Conservation (phyloP, 2,329 filamentous ascomycete genomes). For the Neonectria punicea region DNA sequence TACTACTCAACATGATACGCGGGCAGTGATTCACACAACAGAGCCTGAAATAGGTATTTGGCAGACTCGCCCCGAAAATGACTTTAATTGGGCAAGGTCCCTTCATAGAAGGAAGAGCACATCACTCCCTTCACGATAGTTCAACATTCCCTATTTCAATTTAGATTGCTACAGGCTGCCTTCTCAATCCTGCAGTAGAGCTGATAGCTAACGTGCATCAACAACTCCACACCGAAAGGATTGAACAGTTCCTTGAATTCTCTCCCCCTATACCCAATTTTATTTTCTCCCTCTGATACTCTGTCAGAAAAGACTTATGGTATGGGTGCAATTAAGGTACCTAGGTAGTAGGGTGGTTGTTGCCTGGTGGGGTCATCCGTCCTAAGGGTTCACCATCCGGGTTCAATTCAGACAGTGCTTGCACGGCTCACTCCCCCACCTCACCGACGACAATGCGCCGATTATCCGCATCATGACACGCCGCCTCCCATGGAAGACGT, state of each 20-base stretch:
- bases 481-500: slow-evolving; percentile 62
- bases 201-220: not conserved
- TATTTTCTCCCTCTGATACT: not conserved
- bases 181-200: not conserved
- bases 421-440: slow-evolving; percentile 1
- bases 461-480: slow-evolving; percentile 56
- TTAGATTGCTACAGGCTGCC: not conserved
- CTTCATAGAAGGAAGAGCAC: not conserved
- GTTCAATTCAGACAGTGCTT: not conserved
- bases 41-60: too few species aligned
- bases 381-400: not conserved
- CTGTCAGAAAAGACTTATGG: not conserved
- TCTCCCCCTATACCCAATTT: not conserved
- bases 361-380: not conserved
- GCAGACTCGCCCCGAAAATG: not conserved
- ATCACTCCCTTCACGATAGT: not conserved
- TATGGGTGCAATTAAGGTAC: not conserved
- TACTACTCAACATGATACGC: too few species aligned
- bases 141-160: not conserved
- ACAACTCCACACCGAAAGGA: not conserved
- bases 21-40: too few species aligned
- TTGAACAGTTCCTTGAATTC: not conserved
- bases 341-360: not conserved
- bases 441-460: slow-evolving; percentile 3
- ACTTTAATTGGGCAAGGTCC: not conserved